Evolutionary conservation across 1,284 basidiomycete genomes (phyloP), one percentile per base, ranked within the genome.

Genomic region (Marasmius tenuissimus): DNA sequence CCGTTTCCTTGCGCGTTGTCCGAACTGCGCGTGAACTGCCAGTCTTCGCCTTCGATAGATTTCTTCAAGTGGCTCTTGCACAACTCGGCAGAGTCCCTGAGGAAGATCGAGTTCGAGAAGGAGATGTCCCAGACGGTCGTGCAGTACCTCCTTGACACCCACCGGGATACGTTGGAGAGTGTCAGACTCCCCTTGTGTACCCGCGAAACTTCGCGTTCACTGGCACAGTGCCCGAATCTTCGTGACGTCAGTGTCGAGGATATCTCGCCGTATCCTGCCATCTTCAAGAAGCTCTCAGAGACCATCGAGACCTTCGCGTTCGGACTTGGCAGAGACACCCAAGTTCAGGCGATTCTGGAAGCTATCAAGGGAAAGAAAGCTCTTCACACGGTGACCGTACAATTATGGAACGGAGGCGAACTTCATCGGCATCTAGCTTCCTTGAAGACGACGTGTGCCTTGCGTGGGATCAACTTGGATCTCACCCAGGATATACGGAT

Each of bases 31-130:
- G 78, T 88, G 70, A 54, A 54, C 34, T 38, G 37, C 47, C 57
- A 50, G 18, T 45, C 22, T 39, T 59, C 47, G 20, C 59, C 42
- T 18, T 81, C 83, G 0, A 68, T 83, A 54, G 85, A 87, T 51
- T 86, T 89, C 72, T 74, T 88, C 65, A 76, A 80, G 50, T 90
- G 88, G 88, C 82, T 91, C 57, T 81, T 90, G n/a, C 78, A 83
- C 66, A 78, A 81, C 61, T 86, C 86, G 42, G 66, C 70, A 33
- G 71, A 71, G 40, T 78, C 78, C n/a, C 75, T 90, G 58, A 77
- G 76, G 58, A 70, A 75, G 35, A 75, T 90, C 58, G 83, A 87
- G 61, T 73, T 90, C 58, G 82, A 82, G 58, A 79, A 86, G 61
- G 83, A 88, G 62, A 85, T 86, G 2, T 77, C 81, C 45, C 63